Evolutionary conservation across 345 rosid species (phyloP).

Genomic region (Heritiera fomes): DNA sequence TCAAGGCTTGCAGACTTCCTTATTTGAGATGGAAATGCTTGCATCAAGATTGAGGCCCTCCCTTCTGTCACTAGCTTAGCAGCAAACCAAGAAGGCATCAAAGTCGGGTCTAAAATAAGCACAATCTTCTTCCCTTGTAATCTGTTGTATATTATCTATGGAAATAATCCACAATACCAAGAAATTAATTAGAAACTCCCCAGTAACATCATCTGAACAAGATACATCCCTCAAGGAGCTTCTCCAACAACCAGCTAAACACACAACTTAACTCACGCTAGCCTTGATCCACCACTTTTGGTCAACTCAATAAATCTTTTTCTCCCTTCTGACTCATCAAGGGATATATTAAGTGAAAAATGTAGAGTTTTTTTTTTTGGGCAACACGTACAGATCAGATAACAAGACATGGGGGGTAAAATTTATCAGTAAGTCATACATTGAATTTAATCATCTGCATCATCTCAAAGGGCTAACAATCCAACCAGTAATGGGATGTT

Average conservation of each 20-base stretch:
- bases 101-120: background rate
- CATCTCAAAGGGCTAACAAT: constrained; percentile 72
- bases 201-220: background rate
- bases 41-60: no score
- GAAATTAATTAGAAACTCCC: background rate
- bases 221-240: background rate
- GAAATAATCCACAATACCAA: background rate
- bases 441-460: background rate
- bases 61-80: background rate
- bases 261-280: background rate
- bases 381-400: no score
- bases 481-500: constrained; percentile 92
- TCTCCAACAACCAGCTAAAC: constrained; percentile 5
- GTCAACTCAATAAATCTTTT: background rate
- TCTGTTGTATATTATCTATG: background rate
- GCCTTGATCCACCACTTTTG: background rate
- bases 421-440: background rate
- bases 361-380: no score
- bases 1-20: background rate
- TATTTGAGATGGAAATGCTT: constrained; percentile 3
- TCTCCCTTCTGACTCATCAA: background rate
- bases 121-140: background rate
- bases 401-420: background rate
- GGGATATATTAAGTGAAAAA: background rate
- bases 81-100: background rate